These are phyloP conservation scores for Colletotrichum sp. DNA, from an alignment of 2,329 filamentous ascomycete species.

Conservation along the genomic window DNA sequence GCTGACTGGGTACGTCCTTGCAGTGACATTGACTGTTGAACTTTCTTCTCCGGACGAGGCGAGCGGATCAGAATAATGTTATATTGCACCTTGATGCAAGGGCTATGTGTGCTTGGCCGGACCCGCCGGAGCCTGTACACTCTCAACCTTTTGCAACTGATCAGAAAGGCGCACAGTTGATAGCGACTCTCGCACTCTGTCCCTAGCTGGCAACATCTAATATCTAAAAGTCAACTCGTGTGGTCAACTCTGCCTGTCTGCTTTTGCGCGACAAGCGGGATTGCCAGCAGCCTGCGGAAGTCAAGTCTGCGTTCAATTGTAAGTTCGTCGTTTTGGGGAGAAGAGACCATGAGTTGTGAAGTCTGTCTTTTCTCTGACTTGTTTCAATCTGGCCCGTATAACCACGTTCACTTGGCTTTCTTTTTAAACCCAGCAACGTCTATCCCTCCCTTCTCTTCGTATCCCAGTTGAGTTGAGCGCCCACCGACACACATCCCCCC, in stretches of 20 bases:
- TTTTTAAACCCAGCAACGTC: background rate
- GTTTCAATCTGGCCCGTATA: background rate
- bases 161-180: background rate
- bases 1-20: background rate
- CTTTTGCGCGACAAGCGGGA: background rate
- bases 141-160: background rate
- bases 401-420: background rate
- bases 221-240: background rate
- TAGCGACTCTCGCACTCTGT: background rate
- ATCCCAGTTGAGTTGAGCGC: background rate
- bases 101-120: background rate
- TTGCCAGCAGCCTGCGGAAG: background rate
- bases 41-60: slow-evolving; percentile 1
- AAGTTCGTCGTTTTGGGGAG: background rate
- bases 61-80: background rate
- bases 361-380: background rate
- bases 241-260: background rate
- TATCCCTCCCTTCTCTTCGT: background rate
- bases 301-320: background rate
- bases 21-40: background rate
- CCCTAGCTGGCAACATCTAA: background rate
- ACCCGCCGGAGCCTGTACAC: slow-evolving; percentile 1
- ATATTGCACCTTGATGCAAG: background rate
- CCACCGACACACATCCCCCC: background rate
- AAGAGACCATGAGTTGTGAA: background rate